A percentile compares a stretch with the other conserved stretches of the same genome.
phyloP scores from a whole-genome alignment of 2,329 filamentous ascomycete genomes.

The Trichophaea hybrida region DNA sequence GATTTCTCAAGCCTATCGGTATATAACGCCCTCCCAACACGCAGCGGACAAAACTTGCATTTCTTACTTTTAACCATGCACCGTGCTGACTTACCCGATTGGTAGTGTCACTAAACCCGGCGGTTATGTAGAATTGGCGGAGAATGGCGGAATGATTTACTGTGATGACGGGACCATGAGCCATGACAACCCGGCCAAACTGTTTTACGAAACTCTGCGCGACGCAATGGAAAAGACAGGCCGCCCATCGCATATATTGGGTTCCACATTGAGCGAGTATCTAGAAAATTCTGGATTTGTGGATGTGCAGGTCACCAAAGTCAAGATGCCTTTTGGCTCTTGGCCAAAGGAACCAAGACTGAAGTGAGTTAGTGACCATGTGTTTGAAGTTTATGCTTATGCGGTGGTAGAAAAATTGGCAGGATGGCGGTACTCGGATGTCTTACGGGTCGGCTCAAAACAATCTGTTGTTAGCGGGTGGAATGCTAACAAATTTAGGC shows the following conservation, averaged over 20 bases:
- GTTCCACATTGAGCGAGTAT: neutral
- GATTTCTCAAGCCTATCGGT: neutral
- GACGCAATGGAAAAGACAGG: too few species aligned
- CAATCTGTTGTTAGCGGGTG: neutral
- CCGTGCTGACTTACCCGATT: neutral
- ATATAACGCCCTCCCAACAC: neutral
- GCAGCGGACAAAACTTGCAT: too few species aligned
- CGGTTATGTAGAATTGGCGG: conserved; percentile 12
- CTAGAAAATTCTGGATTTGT: neutral
- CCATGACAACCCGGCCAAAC: neutral
- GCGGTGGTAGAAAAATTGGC: too few species aligned
- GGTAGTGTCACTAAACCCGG: neutral
- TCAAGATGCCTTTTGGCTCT: conserved; percentile 9
- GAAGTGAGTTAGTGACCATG: neutral
- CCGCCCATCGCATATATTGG: too few species aligned
- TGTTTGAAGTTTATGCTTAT: neutral
- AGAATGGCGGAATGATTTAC: conserved; percentile 4
- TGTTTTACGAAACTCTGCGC: neutral
- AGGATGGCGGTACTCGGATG: too few species aligned
- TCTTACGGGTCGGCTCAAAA: neutral
- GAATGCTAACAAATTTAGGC: neutral
- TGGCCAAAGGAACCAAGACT: conserved; percentile 5
- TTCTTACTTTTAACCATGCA: conserved; percentile 1
- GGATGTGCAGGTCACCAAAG: neutral
- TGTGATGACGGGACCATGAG: conserved; percentile 15